Evolutionary conservation across 805 yeast genomes (phyloP), one percentile per base, ranked within the genome.

Genomic region (Kodamaea kaohsiungensis): DNA sequence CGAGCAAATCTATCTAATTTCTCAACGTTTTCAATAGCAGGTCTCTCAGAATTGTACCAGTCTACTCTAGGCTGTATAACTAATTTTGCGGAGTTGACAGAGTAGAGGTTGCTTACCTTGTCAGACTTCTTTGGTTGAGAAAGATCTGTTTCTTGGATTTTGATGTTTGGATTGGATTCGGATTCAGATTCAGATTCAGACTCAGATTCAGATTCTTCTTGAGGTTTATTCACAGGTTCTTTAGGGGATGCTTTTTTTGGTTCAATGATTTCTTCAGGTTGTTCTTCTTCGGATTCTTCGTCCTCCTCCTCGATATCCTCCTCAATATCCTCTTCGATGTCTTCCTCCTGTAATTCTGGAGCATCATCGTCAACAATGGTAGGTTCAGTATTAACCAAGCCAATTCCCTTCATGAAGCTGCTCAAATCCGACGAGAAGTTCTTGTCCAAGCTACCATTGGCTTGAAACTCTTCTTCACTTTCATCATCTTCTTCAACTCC

Each of bases 341-440:
- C 58, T 18, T 54, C 61, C 1, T 57, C 58, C 17, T 55, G 61
- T 3, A 47, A 57, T 27, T 54, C 60, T 15, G 52, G 59, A 6
- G 49, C 59, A 16, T 57, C 59, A 6, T 56, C 64, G 17, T 61
- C 70, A 3, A 68, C 72, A 5, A 72, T 71, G 18, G 70, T 67
- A 16, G 68, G 67, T 18, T 67, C 70, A 8, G 70, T 72, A 10
- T 66, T 65, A 27, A 77, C 79, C 37, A 90, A 74, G 0, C 96
- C 96, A 61, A 89, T 81, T 40, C 77, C 80, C 58, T 83, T 81
- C 83, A 89, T 83, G 61, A 87, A 87, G 8, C 72, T 72, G 38
- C 80, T 72, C 53, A 89, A 69, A 56, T 89, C 96, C 27, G 72
- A 67, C 9, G 76, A 68, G 27, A 89, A 76, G 0, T 65, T 64